These are phyloP conservation scores for Dactylellina sp. DNA, from an alignment of 2,329 filamentous ascomycete genomes.

Conservation along the genomic window DNA sequence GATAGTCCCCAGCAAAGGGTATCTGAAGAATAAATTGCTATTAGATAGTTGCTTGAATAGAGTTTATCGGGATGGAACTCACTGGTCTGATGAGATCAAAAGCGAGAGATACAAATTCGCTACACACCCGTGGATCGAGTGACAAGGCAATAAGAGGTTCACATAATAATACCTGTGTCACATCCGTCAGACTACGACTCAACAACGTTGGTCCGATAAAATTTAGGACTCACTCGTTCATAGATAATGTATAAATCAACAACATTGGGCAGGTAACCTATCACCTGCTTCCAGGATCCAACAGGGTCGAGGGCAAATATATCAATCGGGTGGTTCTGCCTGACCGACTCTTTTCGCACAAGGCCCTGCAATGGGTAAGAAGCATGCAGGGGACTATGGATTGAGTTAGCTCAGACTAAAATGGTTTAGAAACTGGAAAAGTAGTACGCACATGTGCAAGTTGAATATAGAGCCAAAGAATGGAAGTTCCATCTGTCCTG, in stretches of 20 bases:
- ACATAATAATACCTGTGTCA: constrained; percentile 58
- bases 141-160: constrained; percentile 60
- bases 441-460: constrained; percentile 59
- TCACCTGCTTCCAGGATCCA: constrained; percentile 60
- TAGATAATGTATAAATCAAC: constrained; percentile 61
- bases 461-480: constrained; percentile 61
- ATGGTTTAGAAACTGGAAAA: not conserved
- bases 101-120: constrained; percentile 60
- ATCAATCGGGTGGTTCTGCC: constrained; percentile 57
- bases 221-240: constrained; percentile 59
- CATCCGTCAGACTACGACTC: no score
- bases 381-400: constrained; percentile 58
- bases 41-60: not conserved
- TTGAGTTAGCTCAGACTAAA: constrained; percentile 4
- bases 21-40: constrained; percentile 48
- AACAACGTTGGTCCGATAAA: no score
- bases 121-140: constrained; percentile 60
- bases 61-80: constrained; percentile 24
- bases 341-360: constrained; percentile 55
- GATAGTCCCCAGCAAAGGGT: constrained; percentile 60
- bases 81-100: constrained; percentile 60
- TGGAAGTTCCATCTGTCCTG: constrained; percentile 60
- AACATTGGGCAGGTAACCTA: constrained; percentile 58
- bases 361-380: constrained; percentile 60
- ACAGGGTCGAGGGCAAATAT: constrained; percentile 60